Evolutionary conservation across 2,329 filamentous ascomycete genomes (phyloP).

Genomic region (Aspergillus calidoustus): DNA sequence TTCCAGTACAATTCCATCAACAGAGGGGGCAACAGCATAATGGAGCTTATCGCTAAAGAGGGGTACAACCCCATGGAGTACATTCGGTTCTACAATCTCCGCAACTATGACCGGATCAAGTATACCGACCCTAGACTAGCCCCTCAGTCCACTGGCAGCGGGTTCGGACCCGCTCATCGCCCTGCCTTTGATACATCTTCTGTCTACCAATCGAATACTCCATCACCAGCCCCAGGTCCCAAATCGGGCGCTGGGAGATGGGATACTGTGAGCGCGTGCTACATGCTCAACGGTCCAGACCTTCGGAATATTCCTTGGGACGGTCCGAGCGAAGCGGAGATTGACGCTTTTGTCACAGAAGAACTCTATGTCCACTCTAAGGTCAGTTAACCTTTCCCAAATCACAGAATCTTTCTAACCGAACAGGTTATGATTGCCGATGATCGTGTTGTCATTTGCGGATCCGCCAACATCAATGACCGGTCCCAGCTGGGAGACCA

Average conservation of each 20-base stretch:
- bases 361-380: slow-evolving; percentile 65
- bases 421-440: slow-evolving; percentile 73
- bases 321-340: slow-evolving; percentile 58
- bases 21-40: slow-evolving; percentile 89
- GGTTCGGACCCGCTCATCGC: slow-evolving; percentile 19
- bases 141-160: neutral
- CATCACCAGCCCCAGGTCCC: slow-evolving; percentile 62
- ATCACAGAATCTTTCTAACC: slow-evolving; percentile 17
- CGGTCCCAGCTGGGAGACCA: slow-evolving; percentile 85
- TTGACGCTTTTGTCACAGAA: slow-evolving; percentile 66
- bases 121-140: slow-evolving; percentile 30
- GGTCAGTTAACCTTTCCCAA: slow-evolving; percentile 37
- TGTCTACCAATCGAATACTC: slow-evolving; percentile 72
- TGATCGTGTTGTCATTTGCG: slow-evolving; percentile 82
- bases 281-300: slow-evolving; percentile 78
- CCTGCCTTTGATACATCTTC: slow-evolving; percentile 45
- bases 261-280: slow-evolving; percentile 78
- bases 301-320: slow-evolving; percentile 68
- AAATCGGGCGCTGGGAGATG: slow-evolving; percentile 60
- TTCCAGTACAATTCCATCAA: slow-evolving; percentile 98
- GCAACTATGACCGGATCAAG: slow-evolving; percentile 91
- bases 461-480: slow-evolving; percentile 90
- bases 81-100: slow-evolving; percentile 92
- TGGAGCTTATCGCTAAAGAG: slow-evolving; percentile 72
- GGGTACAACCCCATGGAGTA: slow-evolving; percentile 81